Conservation (phyloP, 2,329 filamentous ascomycete genomes). For the Atkinsonella texensis region DNA sequence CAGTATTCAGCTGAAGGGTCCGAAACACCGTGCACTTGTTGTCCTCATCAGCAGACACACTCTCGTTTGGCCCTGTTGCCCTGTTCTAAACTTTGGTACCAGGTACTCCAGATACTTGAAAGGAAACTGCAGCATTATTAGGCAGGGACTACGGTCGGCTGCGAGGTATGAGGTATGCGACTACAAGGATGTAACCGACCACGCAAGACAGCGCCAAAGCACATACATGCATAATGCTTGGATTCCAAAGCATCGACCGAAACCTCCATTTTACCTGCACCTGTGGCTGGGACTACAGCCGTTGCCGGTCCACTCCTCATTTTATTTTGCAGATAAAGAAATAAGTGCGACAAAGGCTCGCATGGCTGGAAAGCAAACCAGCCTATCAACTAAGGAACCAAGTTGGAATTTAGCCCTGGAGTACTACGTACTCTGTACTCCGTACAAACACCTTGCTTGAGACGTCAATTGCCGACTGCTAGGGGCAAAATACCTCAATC, state of each 20-base stretch:
- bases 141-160: background rate
- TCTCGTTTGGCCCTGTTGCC: background rate
- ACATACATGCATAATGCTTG: background rate
- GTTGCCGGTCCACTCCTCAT: background rate
- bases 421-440: background rate
- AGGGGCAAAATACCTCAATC: background rate
- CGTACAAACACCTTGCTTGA: background rate
- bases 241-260: background rate
- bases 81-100: background rate
- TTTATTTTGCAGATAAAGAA: background rate
- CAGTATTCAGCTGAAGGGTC: background rate
- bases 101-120: too few relatives aligned
- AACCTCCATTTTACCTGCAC: background rate
- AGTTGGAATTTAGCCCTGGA: background rate
- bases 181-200: conserved; percentile 9
- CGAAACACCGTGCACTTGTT: background rate
- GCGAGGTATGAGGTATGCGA: background rate
- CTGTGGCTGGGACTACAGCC: background rate
- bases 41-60: background rate
- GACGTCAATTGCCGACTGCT: background rate
- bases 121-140: too few relatives aligned
- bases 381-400: background rate
- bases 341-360: background rate
- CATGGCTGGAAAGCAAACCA: background rate
- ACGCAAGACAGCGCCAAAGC: background rate